phyloP scores from a whole-genome alignment of 1,139 yeast species.

The Blastobotrys malaysiensis region DNA sequence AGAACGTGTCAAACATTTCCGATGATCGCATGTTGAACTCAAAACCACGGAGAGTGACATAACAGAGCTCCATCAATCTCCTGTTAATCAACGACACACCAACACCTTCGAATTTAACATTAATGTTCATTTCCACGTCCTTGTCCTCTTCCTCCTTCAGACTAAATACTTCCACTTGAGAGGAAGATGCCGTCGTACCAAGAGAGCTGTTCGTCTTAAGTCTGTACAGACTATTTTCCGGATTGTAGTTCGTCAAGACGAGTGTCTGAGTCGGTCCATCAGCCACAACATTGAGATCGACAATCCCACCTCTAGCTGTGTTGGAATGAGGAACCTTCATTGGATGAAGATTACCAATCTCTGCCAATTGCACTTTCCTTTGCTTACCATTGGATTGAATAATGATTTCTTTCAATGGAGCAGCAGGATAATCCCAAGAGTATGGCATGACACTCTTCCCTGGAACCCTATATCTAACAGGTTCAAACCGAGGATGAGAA shows the following conservation, averaged over 20 bases:
- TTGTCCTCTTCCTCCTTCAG: constrained; percentile 59
- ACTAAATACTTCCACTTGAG: constrained; percentile 48
- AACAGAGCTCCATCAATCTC: constrained; percentile 70
- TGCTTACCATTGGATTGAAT: constrained; percentile 65
- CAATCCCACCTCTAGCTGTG: constrained; percentile 41
- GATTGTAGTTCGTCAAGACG: constrained; percentile 77
- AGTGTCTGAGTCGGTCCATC: constrained; percentile 94
- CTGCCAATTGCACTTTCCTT: constrained; percentile 78
- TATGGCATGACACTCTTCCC: constrained; percentile 95
- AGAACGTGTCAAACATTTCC: constrained; percentile 72
- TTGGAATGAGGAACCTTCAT: constrained; percentile 61
- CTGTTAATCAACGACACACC: constrained; percentile 82
- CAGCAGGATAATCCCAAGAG: constrained; percentile 97
- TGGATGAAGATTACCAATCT: constrained; percentile 86
- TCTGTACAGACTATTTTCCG: constrained; percentile 69
- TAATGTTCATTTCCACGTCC: constrained; percentile 41
- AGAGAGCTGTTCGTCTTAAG: constrained; percentile 18
- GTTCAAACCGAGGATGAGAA: constrained; percentile 34
- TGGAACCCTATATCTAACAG: constrained; percentile 70
- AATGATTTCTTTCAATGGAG: constrained; percentile 72
- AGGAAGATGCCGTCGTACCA: constrained; percentile 9
- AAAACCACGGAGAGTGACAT: constrained; percentile 71
- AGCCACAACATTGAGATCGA: constrained; percentile 88
- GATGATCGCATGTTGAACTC: constrained; percentile 81
- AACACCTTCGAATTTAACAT: constrained; percentile 72